Base-by-base conservation (phyloP, 805 yeast genomes). In the Nakazawaea pomicola region DNA sequence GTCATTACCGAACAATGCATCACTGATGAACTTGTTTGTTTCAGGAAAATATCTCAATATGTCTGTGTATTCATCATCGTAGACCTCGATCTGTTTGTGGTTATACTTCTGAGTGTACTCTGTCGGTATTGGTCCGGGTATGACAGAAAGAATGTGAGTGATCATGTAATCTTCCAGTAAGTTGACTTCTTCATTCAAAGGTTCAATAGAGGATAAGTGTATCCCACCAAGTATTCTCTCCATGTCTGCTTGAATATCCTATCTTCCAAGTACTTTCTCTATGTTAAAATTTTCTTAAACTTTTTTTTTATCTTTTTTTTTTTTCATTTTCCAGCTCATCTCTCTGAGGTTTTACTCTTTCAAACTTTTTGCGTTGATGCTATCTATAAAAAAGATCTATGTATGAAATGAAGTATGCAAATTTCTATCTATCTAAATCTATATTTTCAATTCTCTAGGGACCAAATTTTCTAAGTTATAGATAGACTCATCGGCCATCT, bases 181-280 rank as follows among this genome's bases (percentile, higher is more conserved):
- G 32, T 83, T 78, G 11, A 68, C 60, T 31, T 64, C 71, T 3
- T 76, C 70, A 12, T 72, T 62, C 17, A 89, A 62, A 0, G 95
- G 84, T 38, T 74, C 76, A 16, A 82, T 65, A 1, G 93, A 77
- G 4, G 96, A 89, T 12, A 91, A 60, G 60, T 79, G 85, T 2
- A 91, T 71, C 7, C 81, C 80, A 19, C 95, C 95, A n/a, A 86
- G 60, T n/a, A 89, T 72, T 52, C 95, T 68, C 41, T 75, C 68
- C 45, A 72, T 57, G 19, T 61, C 55, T n/a, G 14, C 38, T 31
- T 25, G 9, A 10, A 5, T 36, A 19, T 18, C 7, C 30, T 38
- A 18, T 30, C n/a, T 31, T 17, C n/a, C 23, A n/a, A n/a, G n/a
- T n/a, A n/a, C n/a, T n/a, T n/a, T n/a, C n/a, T n/a, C n/a, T n/a